Percentiles rank a stretch among this genome's conserved stretches.
These are phyloP conservation scores for Ophiocordyceps robertsii DNA, from an alignment of 2,329 filamentous ascomycete genomes.

Conservation along the genomic window DNA sequence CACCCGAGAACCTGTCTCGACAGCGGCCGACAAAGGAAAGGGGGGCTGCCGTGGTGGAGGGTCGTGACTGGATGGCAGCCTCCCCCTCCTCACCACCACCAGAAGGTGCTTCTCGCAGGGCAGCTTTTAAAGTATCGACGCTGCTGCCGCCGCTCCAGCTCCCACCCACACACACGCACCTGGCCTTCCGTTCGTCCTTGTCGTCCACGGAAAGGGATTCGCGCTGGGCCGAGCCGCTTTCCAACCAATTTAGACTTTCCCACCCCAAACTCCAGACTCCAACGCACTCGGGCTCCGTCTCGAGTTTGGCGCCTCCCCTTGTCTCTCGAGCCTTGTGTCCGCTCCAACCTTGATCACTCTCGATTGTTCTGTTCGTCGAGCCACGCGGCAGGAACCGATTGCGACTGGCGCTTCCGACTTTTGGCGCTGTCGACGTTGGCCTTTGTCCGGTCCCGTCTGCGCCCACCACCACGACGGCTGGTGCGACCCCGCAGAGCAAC, in stretches of 20 bases:
- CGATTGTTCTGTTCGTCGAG: too few relatives aligned
- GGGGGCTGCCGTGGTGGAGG: constrained; percentile 1
- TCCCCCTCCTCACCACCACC: not conserved
- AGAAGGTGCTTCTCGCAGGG: not conserved
- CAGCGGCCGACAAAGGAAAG: not conserved
- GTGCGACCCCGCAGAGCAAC: constrained; percentile 2
- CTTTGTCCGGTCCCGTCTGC: not conserved
- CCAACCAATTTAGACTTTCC: not conserved
- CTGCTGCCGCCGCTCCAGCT: not conserved
- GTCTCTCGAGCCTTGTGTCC: too few relatives aligned
- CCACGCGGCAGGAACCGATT: too few relatives aligned
- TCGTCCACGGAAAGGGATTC: too few relatives aligned
- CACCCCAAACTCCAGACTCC: too few relatives aligned
- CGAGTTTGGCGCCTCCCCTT: not conserved
- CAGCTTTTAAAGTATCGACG: not conserved
- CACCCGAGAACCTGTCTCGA: not conserved
- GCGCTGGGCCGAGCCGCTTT: too few relatives aligned
- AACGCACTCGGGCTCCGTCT: not conserved
- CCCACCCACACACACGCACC: too few relatives aligned
- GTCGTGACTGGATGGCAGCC: constrained; percentile 2
- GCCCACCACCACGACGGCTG: not conserved
- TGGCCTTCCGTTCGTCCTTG: too few relatives aligned
- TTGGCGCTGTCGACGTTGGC: not conserved
- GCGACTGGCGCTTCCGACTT: too few relatives aligned
- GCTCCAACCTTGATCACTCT: too few relatives aligned